Evolutionary conservation across 2,329 filamentous ascomycete species (phyloP).

Genomic region (Trichoderma sp.): DNA sequence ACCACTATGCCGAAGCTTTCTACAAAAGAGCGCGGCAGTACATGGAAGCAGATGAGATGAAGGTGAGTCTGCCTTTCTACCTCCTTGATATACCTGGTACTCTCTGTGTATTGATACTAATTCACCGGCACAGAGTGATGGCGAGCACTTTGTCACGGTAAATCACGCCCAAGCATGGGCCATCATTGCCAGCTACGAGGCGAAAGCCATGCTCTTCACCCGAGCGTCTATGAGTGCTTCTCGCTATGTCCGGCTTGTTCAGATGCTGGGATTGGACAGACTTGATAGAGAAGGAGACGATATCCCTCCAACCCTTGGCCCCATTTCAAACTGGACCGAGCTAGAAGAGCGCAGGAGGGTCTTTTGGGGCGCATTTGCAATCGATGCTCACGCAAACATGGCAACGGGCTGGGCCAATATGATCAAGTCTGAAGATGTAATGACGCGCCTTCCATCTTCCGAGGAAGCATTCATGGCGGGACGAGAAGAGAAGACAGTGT

Average conservation of each 20-base stretch:
- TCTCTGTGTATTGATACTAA: background rate
- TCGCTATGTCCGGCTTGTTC: slow-evolving; percentile 64
- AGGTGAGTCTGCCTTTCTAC: slow-evolving; percentile 39
- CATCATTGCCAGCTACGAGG: slow-evolving; percentile 74
- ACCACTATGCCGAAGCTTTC: slow-evolving; percentile 70
- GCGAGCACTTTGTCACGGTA: slow-evolving; percentile 77
- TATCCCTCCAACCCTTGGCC: slow-evolving; percentile 70
- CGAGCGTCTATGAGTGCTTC: slow-evolving; percentile 81
- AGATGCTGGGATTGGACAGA: slow-evolving; percentile 84
- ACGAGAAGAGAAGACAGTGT: slow-evolving; percentile 59
- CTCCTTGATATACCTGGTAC: background rate
- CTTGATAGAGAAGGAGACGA: slow-evolving; percentile 65
- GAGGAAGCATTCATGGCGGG: slow-evolving; percentile 74
- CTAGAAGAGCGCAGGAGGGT: slow-evolving; percentile 71
- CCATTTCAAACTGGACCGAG: slow-evolving; percentile 78
- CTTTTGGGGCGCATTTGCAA: slow-evolving; percentile 82
- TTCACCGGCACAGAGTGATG: slow-evolving; percentile 53
- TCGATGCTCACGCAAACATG: slow-evolving; percentile 82
- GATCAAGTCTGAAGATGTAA: slow-evolving; percentile 69
- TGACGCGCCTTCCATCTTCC: slow-evolving; percentile 74
- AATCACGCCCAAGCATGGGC: slow-evolving; percentile 78
- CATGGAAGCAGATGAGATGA: slow-evolving; percentile 80
- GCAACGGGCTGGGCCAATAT: slow-evolving; percentile 88
- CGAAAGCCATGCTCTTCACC: slow-evolving; percentile 80
- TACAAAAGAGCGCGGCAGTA: slow-evolving; percentile 82